These are phyloP conservation scores for Soucietia sequanensis DNA, from an alignment of 805 yeast species.

Conservation along the genomic window DNA sequence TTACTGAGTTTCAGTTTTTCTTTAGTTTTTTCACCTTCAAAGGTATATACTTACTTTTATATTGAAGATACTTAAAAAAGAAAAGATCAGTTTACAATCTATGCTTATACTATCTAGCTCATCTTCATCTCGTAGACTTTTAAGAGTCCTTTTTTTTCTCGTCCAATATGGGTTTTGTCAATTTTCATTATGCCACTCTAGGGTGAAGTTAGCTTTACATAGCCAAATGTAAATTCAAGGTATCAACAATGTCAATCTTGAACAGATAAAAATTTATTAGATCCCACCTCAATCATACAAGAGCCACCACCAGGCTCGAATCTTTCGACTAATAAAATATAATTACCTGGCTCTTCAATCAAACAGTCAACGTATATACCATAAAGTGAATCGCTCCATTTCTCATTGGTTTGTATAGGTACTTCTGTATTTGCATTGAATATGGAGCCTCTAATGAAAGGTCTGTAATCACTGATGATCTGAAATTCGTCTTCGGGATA, in stretches of 20 bases:
- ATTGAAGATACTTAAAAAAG: too few species aligned
- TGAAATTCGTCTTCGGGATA: slow-evolving; percentile 4
- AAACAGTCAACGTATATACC: slow-evolving; percentile 41
- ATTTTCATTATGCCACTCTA: too few species aligned
- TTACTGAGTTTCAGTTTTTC: too few species aligned
- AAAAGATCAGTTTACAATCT: too few species aligned
- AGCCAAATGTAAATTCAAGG: too few species aligned
- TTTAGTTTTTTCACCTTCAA: too few species aligned
- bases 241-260: too few species aligned
- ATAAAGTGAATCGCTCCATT: slow-evolving; percentile 42
- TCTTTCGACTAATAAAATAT: slow-evolving; percentile 46
- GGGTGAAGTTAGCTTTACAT: background rate
- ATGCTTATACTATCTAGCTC: too few species aligned
- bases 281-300: slow-evolving; percentile 39
- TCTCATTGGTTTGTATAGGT: slow-evolving; percentile 33
- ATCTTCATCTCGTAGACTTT: too few species aligned
- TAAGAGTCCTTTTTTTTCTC: background rate
- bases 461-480: slow-evolving; percentile 35
- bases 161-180: background rate
- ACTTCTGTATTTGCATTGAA: slow-evolving; percentile 26
- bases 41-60: too few species aligned
- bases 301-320: slow-evolving; percentile 47
- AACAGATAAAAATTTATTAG: too few species aligned
- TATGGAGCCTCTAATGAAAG: slow-evolving; percentile 45
- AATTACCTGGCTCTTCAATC: slow-evolving; percentile 23